Evolutionary conservation across 805 yeast genomes (phyloP).

Genomic region (Wickerhamomyces hampshirensis): DNA sequence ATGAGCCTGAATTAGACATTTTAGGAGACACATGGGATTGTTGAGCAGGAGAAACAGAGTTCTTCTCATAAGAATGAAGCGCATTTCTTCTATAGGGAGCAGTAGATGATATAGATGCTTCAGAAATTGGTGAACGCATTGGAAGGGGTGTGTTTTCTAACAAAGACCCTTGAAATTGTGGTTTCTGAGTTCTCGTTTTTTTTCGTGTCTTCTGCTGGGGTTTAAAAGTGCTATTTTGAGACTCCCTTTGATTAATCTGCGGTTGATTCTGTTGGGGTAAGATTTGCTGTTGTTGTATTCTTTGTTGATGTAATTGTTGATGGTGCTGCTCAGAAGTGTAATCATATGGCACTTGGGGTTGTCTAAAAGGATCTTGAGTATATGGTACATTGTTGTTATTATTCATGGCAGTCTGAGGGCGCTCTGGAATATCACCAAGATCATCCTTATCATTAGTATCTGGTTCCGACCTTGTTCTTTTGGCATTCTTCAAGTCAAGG

Average conservation of each 20-base stretch:
- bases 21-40: slow-evolving; percentile 8
- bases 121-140: slow-evolving; percentile 1
- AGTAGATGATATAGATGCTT: slow-evolving; percentile 4
- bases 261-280: not conserved
- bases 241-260: not conserved
- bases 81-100: slow-evolving; percentile 10
- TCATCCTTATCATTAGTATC: slow-evolving; percentile 12
- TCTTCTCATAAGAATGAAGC: slow-evolving; percentile 7
- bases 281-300: slow-evolving; percentile 4
- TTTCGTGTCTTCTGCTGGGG: not conserved
- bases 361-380: not conserved
- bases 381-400: slow-evolving; percentile 6
- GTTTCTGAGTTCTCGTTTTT: not conserved
- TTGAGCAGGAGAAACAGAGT: slow-evolving; percentile 2
- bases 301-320: slow-evolving; percentile 4
- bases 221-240: not conserved
- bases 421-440: slow-evolving; percentile 7
- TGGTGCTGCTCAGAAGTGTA: slow-evolving; percentile 5
- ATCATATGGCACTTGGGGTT: slow-evolving; percentile 9
- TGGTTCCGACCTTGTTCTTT: slow-evolving; percentile 21
- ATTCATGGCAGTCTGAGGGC: slow-evolving; percentile 5
- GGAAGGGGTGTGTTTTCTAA: slow-evolving; percentile 2
- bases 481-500: slow-evolving; percentile 9
- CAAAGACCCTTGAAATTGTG: slow-evolving; percentile 1
- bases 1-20: no score